Evolutionary conservation across 2,329 filamentous ascomycete genomes (phyloP).

Genomic region (Colletotrichum falcatum): DNA sequence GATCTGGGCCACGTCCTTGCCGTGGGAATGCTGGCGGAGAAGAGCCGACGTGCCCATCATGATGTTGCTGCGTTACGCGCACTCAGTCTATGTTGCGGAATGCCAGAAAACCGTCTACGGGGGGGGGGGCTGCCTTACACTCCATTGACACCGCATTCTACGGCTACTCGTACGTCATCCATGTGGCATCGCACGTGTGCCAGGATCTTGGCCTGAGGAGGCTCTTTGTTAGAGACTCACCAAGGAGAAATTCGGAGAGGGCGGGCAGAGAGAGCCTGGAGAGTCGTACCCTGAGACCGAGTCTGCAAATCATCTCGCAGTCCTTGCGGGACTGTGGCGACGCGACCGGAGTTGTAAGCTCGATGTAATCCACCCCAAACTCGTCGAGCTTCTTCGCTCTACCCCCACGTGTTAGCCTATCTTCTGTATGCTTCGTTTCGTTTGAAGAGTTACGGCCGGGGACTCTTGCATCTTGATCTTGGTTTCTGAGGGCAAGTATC

Average conservation of each 20-base stretch:
- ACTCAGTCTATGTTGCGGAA: too few species aligned
- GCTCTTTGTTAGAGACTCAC: too few species aligned
- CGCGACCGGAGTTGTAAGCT: slow-evolving; percentile 87
- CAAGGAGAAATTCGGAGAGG: too few species aligned
- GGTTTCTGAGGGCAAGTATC: slow-evolving; percentile 45
- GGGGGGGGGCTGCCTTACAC: too few species aligned
- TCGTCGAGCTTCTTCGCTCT: slow-evolving; percentile 70
- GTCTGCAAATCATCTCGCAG: slow-evolving; percentile 93
- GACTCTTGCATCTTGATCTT: slow-evolving; percentile 75
- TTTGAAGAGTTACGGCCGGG: too few species aligned
- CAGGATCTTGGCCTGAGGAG: slow-evolving; percentile 38
- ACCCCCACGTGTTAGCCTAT: too few species aligned
- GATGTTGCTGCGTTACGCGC: too few species aligned
- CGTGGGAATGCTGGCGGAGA: slow-evolving; percentile 86
- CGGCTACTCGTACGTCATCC: slow-evolving; percentile 74
- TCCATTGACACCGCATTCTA: slow-evolving; percentile 85
- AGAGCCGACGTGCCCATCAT: slow-evolving; percentile 88
- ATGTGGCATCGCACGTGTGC: slow-evolving; percentile 75
- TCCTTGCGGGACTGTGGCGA: slow-evolving; percentile 87
- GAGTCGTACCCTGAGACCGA: slow-evolving; percentile 69
- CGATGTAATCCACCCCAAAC: slow-evolving; percentile 92
- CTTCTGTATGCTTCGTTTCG: too few species aligned
- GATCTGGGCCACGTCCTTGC: slow-evolving; percentile 89
- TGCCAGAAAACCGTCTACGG: too few species aligned
- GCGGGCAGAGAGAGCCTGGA: too few species aligned